phyloP scores from a whole-genome alignment of 2,329 filamentous ascomycete species.

The Ascochyta clinopodiicola region DNA sequence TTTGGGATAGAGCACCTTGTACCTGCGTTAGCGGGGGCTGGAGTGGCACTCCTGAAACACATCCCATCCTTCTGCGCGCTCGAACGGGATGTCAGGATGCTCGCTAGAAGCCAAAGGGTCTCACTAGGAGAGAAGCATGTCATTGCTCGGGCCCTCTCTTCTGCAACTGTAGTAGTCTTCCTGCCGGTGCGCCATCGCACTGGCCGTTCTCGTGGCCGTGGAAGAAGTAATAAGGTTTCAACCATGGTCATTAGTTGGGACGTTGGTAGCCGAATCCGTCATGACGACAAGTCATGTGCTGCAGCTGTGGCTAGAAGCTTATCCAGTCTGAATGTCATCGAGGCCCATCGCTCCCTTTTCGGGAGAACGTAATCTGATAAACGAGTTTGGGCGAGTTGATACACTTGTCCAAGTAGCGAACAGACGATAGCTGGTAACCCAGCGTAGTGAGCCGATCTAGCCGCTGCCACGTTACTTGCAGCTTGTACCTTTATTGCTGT shows the following conservation, averaged over 20 bases:
- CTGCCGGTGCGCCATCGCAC: slow-evolving; percentile 17
- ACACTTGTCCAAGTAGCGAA: slow-evolving; percentile 2
- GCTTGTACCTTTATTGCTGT: neutral
- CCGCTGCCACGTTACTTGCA: slow-evolving; percentile 7
- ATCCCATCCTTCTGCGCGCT: slow-evolving; percentile 25
- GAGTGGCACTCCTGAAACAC: slow-evolving; percentile 42
- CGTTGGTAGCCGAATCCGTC: slow-evolving; percentile 23
- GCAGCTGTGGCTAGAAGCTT: slow-evolving; percentile 16
- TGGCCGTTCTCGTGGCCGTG: slow-evolving; percentile 24
- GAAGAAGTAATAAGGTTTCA: slow-evolving; percentile 28
- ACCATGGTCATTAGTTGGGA: slow-evolving; percentile 24
- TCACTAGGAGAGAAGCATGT: slow-evolving; percentile 30
- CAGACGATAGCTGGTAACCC: slow-evolving; percentile 3
- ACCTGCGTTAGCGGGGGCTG: slow-evolving; percentile 47
- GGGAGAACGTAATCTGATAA: slow-evolving; percentile 3
- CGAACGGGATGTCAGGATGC: slow-evolving; percentile 32
- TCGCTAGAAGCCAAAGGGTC: slow-evolving; percentile 27
- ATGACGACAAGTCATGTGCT: slow-evolving; percentile 26
- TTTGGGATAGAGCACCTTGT: slow-evolving; percentile 41
- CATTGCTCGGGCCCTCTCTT: slow-evolving; percentile 18
- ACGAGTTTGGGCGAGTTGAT: slow-evolving; percentile 21
- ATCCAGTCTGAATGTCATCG: slow-evolving; percentile 7
- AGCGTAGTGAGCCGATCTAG: slow-evolving; percentile 22
- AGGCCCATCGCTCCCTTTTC: slow-evolving; percentile 10
- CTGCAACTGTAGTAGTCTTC: slow-evolving; percentile 26